Evolutionary conservation across 768 basidiomycete species (phyloP).

Genomic region (Dioszegia aurantiaca): DNA sequence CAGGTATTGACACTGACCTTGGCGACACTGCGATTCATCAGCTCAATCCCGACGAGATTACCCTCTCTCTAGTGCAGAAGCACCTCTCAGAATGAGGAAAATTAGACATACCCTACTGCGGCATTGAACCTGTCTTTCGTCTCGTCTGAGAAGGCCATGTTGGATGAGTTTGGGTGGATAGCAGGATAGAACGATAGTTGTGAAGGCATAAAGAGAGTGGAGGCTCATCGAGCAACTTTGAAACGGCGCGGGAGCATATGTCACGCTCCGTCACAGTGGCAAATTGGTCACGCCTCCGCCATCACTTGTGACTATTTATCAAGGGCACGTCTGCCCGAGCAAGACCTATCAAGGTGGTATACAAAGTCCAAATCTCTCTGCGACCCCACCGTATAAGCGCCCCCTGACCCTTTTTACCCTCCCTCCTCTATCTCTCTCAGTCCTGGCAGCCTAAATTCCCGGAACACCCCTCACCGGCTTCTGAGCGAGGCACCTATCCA

Average conservation of each 20-base stretch:
- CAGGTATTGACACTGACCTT: constrained; percentile 46
- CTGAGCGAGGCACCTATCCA: constrained; percentile 44
- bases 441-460: constrained; percentile 6
- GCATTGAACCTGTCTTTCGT: constrained; percentile 51
- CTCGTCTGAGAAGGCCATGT: constrained; percentile 51
- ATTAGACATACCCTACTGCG: constrained; percentile 42
- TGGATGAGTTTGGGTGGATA: constrained; percentile 1
- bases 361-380: too few relatives aligned
- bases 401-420: too few relatives aligned
- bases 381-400: too few relatives aligned
- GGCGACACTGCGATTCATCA: constrained; percentile 34
- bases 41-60: background rate
- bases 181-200: too few relatives aligned
- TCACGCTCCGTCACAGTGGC: too few relatives aligned
- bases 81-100: background rate
- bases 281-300: too few relatives aligned
- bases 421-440: too few relatives aligned
- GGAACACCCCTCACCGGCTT: constrained; percentile 21
- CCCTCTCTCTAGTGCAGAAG: background rate
- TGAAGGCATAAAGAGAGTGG: too few relatives aligned
- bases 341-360: background rate
- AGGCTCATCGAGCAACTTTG: too few relatives aligned
- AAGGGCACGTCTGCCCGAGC: too few relatives aligned
- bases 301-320: too few relatives aligned
- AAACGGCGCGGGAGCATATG: constrained; percentile 8